A percentile compares a stretch with the other conserved stretches of the same genome.
phyloP scores from a whole-genome alignment of 2,329 filamentous ascomycete genomes.

The Biscogniauxia sp. region DNA sequence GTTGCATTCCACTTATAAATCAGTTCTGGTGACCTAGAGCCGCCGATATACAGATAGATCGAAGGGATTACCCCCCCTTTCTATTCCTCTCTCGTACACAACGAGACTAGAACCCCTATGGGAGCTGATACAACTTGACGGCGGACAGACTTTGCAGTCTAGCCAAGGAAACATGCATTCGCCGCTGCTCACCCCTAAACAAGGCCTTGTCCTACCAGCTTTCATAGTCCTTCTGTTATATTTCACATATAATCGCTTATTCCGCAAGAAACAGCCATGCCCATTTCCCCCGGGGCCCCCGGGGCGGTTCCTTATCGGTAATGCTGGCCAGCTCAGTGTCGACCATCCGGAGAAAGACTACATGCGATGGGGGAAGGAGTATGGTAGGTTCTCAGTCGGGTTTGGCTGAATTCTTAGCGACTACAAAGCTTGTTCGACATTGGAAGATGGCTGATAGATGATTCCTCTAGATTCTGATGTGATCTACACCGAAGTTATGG shows the following conservation, averaged over 20 bases:
- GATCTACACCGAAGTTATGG: constrained; percentile 19
- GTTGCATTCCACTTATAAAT: not conserved
- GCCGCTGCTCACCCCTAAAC: not conserved
- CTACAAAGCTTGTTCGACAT: not conserved
- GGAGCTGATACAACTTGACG: not conserved
- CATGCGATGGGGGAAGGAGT: constrained; percentile 31
- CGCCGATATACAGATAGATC: not conserved
- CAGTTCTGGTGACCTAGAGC: not conserved
- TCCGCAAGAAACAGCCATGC: constrained; percentile 8
- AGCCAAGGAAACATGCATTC: not conserved
- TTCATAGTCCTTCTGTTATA: constrained; percentile 7
- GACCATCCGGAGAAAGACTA: constrained; percentile 33
- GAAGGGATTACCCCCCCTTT: not conserved
- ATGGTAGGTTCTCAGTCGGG: constrained; percentile 25
- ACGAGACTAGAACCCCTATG: not conserved
- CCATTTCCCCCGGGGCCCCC: constrained; percentile 32
- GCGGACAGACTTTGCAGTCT: not conserved
- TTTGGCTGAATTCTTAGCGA: not conserved
- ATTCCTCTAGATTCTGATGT: not conserved
- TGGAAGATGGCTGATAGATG: not conserved
- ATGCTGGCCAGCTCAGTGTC: constrained; percentile 28
- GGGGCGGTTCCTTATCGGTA: constrained; percentile 29
- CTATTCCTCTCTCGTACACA: not conserved
- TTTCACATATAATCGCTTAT: constrained; percentile 8
- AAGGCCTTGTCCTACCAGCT: constrained; percentile 6